Percentiles rank a stretch among this genome's conserved stretches.
These are phyloP conservation scores for Rhizophora apiculata DNA, from an alignment of 345 rosid species.

Conservation along the genomic window DNA sequence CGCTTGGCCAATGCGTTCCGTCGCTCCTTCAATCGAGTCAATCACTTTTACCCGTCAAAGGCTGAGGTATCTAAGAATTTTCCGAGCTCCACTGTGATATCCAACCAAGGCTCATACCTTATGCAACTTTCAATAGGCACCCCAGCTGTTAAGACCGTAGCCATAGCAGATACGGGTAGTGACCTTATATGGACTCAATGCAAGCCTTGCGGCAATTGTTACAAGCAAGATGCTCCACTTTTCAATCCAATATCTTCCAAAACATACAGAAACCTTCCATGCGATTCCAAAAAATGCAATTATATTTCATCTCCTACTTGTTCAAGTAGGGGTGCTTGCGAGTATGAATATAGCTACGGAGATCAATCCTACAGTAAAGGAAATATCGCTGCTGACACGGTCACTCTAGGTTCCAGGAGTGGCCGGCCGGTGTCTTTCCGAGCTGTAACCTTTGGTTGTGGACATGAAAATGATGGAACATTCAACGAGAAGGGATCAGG, in stretches of 20 bases:
- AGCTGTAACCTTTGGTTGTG: not conserved
- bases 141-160: conserved; percentile 10
- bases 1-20: conserved; percentile 4
- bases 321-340: not conserved
- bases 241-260: conserved; percentile 30
- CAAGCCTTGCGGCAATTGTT: conserved; percentile 14
- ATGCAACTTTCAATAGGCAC: conserved; percentile 21
- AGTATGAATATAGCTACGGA: conserved; percentile 4
- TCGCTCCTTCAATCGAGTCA: conserved; percentile 14
- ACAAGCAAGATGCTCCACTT: conserved; percentile 13
- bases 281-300: not conserved
- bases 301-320: not conserved
- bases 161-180: conserved; percentile 27
- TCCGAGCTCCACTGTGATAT: conserved; percentile 4
- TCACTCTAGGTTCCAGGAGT: conserved; percentile 5
- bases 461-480: not conserved
- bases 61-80: not conserved
- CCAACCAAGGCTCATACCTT: conserved; percentile 16
- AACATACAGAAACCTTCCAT: conserved; percentile 21
- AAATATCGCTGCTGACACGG: conserved; percentile 30
- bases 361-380: not conserved
- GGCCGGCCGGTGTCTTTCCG: not conserved
- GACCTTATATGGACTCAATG: conserved; percentile 30
- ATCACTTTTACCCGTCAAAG: not conserved
- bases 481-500: not conserved